Percentiles rank a stretch among this genome's conserved stretches.
phyloP scores from a whole-genome alignment of 306 rosid species.

The Carpinus viminea region DNA sequence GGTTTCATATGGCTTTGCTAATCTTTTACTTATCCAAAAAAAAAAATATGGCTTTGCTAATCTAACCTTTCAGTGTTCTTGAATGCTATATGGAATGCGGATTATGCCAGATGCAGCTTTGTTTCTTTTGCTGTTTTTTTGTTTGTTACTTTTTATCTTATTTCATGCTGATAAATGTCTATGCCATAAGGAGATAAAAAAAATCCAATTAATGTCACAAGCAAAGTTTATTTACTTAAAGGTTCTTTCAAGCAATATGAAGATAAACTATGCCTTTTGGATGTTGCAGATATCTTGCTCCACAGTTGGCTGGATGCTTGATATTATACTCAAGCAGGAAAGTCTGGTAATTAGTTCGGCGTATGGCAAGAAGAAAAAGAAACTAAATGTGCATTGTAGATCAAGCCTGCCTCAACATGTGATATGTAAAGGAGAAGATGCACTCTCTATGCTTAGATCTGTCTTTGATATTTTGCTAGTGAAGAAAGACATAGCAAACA shows the following conservation, averaged over 20 bases:
- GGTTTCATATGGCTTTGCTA: not conserved
- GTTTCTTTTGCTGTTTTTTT: not conserved
- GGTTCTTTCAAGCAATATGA: conserved; percentile 16
- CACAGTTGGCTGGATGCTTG: conserved; percentile 52
- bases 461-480: conserved; percentile 77
- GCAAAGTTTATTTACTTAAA: not conserved
- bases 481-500: conserved; percentile 69
- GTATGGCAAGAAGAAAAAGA: conserved; percentile 57
- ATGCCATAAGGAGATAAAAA: not conserved
- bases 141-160: not conserved
- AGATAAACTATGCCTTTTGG: conserved; percentile 28
- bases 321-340: conserved; percentile 41
- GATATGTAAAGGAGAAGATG: conserved; percentile 44
- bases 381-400: conserved; percentile 35
- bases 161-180: not conserved
- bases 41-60: too few relatives aligned
- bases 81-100: not conserved
- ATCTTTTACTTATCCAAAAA: too few relatives aligned
- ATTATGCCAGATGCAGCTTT: not conserved
- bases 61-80: not conserved
- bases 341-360: conserved; percentile 30
- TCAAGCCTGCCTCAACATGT: conserved; percentile 32
- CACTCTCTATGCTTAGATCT: conserved; percentile 57
- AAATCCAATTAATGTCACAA: not conserved
- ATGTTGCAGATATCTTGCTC: conserved; percentile 63